phyloP scores from a whole-genome alignment of 306 rosid genomes.

The Quercus robur region DNA sequence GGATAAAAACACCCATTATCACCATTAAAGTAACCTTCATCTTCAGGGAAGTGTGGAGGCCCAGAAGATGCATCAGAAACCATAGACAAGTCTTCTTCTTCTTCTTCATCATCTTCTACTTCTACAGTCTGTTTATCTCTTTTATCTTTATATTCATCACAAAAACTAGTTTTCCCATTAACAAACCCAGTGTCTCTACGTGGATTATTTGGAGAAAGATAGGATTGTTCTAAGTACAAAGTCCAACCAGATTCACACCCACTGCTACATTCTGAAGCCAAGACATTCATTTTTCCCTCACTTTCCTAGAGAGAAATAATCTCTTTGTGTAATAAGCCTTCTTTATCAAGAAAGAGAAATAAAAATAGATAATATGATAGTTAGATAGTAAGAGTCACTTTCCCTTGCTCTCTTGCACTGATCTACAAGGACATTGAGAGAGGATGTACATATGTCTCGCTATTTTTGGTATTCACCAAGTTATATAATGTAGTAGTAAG shows the following conservation, averaged over 20 bases:
- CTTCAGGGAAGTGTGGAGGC: constrained; percentile 77
- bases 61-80: constrained; percentile 99
- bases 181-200: constrained; percentile 14
- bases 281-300: constrained; percentile 43
- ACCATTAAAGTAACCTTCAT: constrained; percentile 42
- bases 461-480: constrained; percentile 23
- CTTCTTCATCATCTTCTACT: constrained; percentile 29
- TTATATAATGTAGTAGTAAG: constrained; percentile 12
- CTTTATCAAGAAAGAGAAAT: constrained; percentile 28
- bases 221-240: constrained; percentile 75
- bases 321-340: neutral
- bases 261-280: constrained; percentile 72
- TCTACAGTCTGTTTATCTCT: constrained; percentile 5
- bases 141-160: constrained; percentile 24
- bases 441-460: constrained; percentile 14
- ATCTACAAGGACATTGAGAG: constrained; percentile 21
- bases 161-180: constrained; percentile 17
- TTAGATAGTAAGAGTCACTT: neutral
- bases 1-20: constrained; percentile 35
- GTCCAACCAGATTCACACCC: constrained; percentile 99
- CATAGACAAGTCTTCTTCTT: constrained; percentile 88
- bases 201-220: constrained; percentile 43
- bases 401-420: neutral
- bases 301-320: no score
- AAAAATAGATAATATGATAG: constrained; percentile 10